A percentile compares a stretch with the other conserved stretches of the same genome.
These are phyloP conservation scores for Mucor plumbeus DNA, from an alignment of 371 early-diverging fungal species.

Conservation along the genomic window DNA sequence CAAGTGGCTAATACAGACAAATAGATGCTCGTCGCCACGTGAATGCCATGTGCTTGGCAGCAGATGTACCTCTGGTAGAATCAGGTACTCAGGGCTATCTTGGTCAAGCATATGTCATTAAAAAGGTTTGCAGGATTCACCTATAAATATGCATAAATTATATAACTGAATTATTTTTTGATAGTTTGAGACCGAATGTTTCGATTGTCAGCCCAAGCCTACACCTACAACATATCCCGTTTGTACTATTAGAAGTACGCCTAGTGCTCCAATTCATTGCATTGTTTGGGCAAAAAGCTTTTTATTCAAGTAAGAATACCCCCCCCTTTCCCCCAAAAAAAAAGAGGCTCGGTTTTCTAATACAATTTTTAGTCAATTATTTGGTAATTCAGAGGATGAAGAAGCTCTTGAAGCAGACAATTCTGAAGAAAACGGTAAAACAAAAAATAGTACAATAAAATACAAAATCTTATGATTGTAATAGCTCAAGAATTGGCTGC, in stretches of 20 bases:
- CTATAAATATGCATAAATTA: not conserved
- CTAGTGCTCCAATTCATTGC: conserved; percentile 96
- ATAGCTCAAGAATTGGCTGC: conserved; percentile 78
- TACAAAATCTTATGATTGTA: conserved; percentile 40
- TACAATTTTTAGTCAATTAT: conserved; percentile 67
- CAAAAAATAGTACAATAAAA: conserved; percentile 35
- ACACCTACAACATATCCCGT: conserved; percentile 92
- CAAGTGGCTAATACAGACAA: not conserved
- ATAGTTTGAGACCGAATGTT: conserved; percentile 85
- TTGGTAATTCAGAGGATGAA: conserved; percentile 79
- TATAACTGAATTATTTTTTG: not conserved
- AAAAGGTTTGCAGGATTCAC: conserved; percentile 45
- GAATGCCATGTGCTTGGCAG: conserved; percentile 94
- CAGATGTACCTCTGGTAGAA: conserved; percentile 92
- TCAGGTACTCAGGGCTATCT: conserved; percentile 97
- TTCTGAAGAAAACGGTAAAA: conserved; percentile 66
- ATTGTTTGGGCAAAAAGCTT: conserved; percentile 99
- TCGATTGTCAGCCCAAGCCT: conserved; percentile 95
- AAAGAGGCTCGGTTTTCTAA: not conserved
- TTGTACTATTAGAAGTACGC: conserved; percentile 98
- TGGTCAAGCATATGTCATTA: conserved; percentile 95
- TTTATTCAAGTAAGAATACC: conserved; percentile 64
- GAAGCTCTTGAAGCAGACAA: conserved; percentile 59
- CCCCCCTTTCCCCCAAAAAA: no score
- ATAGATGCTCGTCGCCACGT: conserved; percentile 94